Evolutionary conservation across 1,284 basidiomycete genomes (phyloP).

Genomic region (Moesziomyces parantarcticus): DNA sequence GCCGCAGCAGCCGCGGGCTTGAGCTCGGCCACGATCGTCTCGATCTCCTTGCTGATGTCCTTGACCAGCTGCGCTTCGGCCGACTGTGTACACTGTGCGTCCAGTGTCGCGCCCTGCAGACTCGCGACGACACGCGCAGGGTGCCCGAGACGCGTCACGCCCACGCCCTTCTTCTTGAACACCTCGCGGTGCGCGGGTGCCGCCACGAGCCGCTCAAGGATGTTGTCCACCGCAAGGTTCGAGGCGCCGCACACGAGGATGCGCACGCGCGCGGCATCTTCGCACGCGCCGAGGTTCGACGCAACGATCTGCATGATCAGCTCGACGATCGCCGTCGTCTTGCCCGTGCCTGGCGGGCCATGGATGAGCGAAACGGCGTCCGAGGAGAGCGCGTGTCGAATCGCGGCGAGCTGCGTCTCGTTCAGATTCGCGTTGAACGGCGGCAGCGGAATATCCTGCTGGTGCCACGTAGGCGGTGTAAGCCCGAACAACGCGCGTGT

Average conservation of each 20-base stretch:
- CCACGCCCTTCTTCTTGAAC: conserved; percentile 39
- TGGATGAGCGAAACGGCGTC: conserved; percentile 90
- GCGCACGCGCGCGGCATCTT: conserved; percentile 67
- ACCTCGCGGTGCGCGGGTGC: conserved; percentile 39
- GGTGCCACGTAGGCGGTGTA: conserved; percentile 40
- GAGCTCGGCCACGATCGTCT: conserved; percentile 29
- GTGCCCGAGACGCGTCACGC: conserved; percentile 69
- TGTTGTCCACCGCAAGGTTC: conserved; percentile 80
- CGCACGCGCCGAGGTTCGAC: conserved; percentile 33
- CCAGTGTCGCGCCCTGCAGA: conserved; percentile 83
- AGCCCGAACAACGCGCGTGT: conserved; percentile 53
- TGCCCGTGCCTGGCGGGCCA: conserved; percentile 80
- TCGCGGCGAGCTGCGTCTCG: conserved; percentile 82
- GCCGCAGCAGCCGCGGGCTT: conserved; percentile 38
- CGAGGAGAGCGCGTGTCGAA: conserved; percentile 77
- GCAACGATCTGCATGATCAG: conserved; percentile 63
- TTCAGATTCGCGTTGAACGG: conserved; percentile 85
- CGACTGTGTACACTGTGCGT: conserved; percentile 77
- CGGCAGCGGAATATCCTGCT: conserved; percentile 43
- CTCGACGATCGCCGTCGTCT: conserved; percentile 70
- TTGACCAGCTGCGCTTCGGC: conserved; percentile 56
- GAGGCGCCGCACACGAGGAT: conserved; percentile 89
- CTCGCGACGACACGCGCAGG: conserved; percentile 88
- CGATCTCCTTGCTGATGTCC: conserved; percentile 59
- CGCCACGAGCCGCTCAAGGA: conserved; percentile 63